Conservation (phyloP, 1,284 basidiomycete genomes). For the Leccinum olivaceoglutinosum region DNA sequence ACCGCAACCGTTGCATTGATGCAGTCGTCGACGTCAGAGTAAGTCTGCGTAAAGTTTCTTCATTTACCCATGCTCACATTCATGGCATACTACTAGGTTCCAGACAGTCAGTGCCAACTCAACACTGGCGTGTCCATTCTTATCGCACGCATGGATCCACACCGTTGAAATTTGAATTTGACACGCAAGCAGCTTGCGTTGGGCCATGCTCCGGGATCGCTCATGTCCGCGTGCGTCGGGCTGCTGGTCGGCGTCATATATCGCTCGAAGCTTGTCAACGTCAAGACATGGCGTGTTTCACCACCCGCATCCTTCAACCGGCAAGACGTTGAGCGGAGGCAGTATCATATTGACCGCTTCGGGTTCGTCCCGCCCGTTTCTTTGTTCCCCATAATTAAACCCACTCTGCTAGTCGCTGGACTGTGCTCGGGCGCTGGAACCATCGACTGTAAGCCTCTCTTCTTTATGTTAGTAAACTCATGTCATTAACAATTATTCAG, state of each 20-base stretch:
- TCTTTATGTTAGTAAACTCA: neutral
- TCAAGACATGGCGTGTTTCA: slow-evolving; percentile 74
- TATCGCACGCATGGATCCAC: neutral
- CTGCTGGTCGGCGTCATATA: slow-evolving; percentile 71
- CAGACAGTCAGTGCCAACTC: no score
- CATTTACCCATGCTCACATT: no score
- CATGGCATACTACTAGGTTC: no score
- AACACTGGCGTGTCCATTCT: neutral
- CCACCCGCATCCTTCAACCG: slow-evolving; percentile 55
- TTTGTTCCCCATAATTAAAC: slow-evolving; percentile 7
- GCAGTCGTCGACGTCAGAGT: no score
- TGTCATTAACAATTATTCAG: slow-evolving; percentile 35
- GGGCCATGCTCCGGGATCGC: slow-evolving; percentile 61
- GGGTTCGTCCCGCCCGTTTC: slow-evolving; percentile 37
- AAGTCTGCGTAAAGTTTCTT: no score
- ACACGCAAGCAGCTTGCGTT: slow-evolving; percentile 51
- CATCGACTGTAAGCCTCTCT: slow-evolving; percentile 63
- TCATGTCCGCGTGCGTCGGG: slow-evolving; percentile 57
- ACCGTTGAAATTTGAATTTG: neutral
- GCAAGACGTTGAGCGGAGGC: slow-evolving; percentile 67
- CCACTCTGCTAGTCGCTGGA: slow-evolving; percentile 62
- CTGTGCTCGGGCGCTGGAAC: slow-evolving; percentile 82
- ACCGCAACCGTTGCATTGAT: no score
- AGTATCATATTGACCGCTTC: slow-evolving; percentile 91
- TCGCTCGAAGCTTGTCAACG: slow-evolving; percentile 69